Percentiles rank a stretch among this genome's conserved stretches.
Conservation (phyloP, 192 early-diverging fungal genomes). For the Rhizophagus clarus region DNA sequence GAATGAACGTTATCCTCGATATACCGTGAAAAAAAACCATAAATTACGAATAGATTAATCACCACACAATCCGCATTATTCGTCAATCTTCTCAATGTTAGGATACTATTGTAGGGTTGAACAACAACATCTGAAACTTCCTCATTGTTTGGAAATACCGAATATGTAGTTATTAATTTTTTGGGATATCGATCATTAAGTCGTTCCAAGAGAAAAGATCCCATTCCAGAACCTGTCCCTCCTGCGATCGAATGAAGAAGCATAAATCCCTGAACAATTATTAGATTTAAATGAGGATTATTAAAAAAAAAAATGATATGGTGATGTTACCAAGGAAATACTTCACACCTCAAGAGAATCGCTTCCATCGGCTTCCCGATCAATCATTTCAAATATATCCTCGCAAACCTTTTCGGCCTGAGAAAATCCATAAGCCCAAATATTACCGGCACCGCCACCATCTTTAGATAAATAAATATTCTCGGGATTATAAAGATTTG, state of each 20-base stretch:
- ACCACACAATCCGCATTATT: slow-evolving; percentile 94
- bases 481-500: slow-evolving; percentile 96
- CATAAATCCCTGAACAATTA: slow-evolving; percentile 77
- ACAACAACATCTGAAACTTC: slow-evolving; percentile 95
- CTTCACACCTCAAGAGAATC: slow-evolving; percentile 82
- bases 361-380: slow-evolving; percentile 93
- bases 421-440: slow-evolving; percentile 91
- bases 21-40: not conserved
- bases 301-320: not conserved
- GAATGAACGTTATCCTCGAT: not conserved
- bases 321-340: not conserved
- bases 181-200: slow-evolving; percentile 96
- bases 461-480: slow-evolving; percentile 92
- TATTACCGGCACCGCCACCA: slow-evolving; percentile 97
- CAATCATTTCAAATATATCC: slow-evolving; percentile 95
- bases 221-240: slow-evolving; percentile 96
- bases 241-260: slow-evolving; percentile 97
- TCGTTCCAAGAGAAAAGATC: slow-evolving; percentile 88
- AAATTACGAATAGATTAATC: slow-evolving; percentile 2
- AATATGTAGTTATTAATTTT: slow-evolving; percentile 97
- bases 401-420: slow-evolving; percentile 87
- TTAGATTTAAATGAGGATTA: not conserved
- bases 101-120: slow-evolving; percentile 96
- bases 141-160: slow-evolving; percentile 95
- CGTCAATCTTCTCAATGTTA: slow-evolving; percentile 89